Percentiles rank a stretch among this genome's conserved stretches.
phyloP scores from a whole-genome alignment of 2,329 filamentous ascomycete species.

The Alternaria gansuensis region DNA sequence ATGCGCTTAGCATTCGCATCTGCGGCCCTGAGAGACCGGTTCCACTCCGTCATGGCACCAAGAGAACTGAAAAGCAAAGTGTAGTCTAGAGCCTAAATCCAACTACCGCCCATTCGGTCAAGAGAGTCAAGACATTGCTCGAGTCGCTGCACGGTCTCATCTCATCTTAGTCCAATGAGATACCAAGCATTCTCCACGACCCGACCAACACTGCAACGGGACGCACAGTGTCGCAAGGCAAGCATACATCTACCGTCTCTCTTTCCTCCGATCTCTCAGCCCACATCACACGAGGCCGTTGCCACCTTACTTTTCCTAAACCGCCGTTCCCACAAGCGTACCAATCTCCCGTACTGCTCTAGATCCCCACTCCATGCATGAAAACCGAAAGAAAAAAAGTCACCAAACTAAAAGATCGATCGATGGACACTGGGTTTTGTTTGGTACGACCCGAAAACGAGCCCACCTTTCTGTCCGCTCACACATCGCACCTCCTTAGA shows the following conservation, averaged over 20 bases:
- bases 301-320: conserved; percentile 6
- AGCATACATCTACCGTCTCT: not conserved
- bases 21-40: not conserved
- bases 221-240: not conserved
- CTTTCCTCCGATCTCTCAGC: not conserved
- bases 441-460: not conserved
- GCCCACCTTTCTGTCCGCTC: not conserved
- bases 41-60: conserved; percentile 1
- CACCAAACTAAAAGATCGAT: not conserved
- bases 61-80: conserved; percentile 3
- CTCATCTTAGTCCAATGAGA: not conserved
- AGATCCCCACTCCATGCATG: conserved; percentile 1
- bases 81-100: conserved; percentile 6
- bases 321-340: conserved; percentile 1
- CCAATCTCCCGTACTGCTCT: not conserved
- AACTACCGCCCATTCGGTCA: not conserved
- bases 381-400: not conserved
- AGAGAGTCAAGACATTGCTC: not conserved
- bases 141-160: not conserved
- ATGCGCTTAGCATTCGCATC: not conserved
- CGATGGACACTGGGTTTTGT: not conserved
- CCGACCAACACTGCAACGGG: not conserved
- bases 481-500: not conserved
- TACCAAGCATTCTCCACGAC: conserved; percentile 1
- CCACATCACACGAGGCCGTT: not conserved